These are phyloP conservation scores for Boletales sp. DNA, from an alignment of 768 basidiomycete species.

Conservation along the genomic window DNA sequence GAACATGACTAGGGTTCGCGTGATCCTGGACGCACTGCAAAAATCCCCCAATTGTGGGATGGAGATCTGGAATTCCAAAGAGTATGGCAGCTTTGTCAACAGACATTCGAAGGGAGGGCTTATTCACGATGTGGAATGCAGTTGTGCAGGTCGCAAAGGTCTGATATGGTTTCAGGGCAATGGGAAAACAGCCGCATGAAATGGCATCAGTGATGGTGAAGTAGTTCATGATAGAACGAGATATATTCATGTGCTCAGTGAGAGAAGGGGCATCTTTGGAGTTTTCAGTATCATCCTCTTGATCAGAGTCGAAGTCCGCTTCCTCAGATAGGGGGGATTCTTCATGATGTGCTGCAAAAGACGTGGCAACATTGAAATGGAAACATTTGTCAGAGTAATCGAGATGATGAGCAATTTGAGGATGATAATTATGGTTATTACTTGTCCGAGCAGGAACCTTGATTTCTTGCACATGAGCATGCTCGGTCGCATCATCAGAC, in stretches of 20 bases:
- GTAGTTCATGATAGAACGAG: too few relatives aligned
- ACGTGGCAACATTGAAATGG: background rate
- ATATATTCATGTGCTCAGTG: too few relatives aligned
- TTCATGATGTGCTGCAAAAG: background rate
- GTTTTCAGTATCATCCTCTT: background rate
- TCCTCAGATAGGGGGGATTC: background rate
- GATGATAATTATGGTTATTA: background rate
- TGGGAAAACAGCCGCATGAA: too few relatives aligned
- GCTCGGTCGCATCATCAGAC: background rate
- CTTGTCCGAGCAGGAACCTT: too few relatives aligned
- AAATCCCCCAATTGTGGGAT: too few relatives aligned
- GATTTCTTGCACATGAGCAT: conserved; percentile 2
- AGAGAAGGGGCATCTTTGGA: too few relatives aligned
- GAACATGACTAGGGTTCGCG: too few relatives aligned
- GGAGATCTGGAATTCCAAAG: conserved; percentile 1
- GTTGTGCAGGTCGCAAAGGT: conserved; percentile 1
- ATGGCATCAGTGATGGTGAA: too few relatives aligned
- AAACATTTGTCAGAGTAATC: background rate
- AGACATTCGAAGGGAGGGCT: too few relatives aligned
- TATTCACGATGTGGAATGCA: conserved; percentile 1
- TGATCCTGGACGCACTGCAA: too few relatives aligned
- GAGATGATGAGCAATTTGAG: background rate
- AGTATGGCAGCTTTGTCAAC: background rate
- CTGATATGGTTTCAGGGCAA: background rate
- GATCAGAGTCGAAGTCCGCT: background rate